A percentile compares a stretch with the other conserved stretches of the same genome.
phyloP scores from a whole-genome alignment of 257 asterid genomes.

The Haberlea rhodopensis region DNA sequence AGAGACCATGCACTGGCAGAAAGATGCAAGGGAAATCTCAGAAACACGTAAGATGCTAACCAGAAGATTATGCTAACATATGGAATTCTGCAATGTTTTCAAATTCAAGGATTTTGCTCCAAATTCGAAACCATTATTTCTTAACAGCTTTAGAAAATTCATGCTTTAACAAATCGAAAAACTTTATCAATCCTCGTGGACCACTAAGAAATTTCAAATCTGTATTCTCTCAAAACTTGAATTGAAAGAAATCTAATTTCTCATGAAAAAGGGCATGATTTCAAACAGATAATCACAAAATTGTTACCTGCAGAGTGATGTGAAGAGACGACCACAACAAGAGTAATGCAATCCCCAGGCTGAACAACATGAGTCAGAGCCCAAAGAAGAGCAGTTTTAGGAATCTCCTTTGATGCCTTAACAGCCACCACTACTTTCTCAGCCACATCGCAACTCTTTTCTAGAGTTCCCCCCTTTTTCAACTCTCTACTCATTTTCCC shows the following conservation, averaged over 20 bases:
- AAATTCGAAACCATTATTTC: neutral
- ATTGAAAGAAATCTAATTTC: neutral
- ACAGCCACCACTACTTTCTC: constrained; percentile 97
- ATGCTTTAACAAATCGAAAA: neutral
- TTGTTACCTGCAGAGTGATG: constrained; percentile 69
- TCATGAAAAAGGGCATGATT: neutral
- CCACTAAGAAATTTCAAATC: neutral
- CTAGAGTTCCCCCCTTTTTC: constrained; percentile 62
- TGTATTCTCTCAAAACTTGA: neutral
- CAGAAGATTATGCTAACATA: neutral
- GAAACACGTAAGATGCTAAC: neutral
- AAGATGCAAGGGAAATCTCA: neutral
- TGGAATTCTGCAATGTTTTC: neutral
- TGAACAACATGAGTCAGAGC: constrained; percentile 97
- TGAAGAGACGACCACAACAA: constrained; percentile 83
- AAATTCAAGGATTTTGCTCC: neutral
- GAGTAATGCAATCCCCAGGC: constrained; percentile 96
- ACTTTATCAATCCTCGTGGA: neutral
- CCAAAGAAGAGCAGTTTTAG: constrained; percentile 92
- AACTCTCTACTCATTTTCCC: constrained; percentile 59
- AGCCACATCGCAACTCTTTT: constrained; percentile 51
- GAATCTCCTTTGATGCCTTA: constrained; percentile 92
- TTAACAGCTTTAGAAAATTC: neutral
- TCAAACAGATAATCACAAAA: constrained; percentile 4
- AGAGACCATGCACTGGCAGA: neutral